Percentiles rank a stretch among this genome's conserved stretches.
Evolutionary conservation across 2,329 filamentous ascomycete species (phyloP).

Genomic region (Allantophomopsis lycopodina): DNA sequence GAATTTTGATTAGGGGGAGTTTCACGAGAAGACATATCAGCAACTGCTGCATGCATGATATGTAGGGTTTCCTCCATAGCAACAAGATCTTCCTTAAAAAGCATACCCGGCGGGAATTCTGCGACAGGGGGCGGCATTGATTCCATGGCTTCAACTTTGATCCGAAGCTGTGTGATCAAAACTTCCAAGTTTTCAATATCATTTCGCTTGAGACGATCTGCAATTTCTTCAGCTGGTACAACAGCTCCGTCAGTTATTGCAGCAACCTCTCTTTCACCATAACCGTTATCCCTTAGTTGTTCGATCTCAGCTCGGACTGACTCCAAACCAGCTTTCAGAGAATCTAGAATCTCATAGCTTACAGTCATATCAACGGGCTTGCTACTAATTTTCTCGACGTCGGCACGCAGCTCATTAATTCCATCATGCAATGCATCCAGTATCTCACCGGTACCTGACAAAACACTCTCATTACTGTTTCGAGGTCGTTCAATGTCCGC

Average conservation of each 20-base stretch:
- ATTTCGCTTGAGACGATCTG: conserved; percentile 36
- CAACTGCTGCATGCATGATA: conserved; percentile 44
- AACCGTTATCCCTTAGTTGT: conserved; percentile 46
- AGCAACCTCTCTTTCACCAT: conserved; percentile 34
- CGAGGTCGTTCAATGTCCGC: conserved; percentile 48
- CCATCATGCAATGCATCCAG: conserved; percentile 84
- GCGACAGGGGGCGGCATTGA: conserved; percentile 30
- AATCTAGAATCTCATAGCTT: conserved; percentile 81
- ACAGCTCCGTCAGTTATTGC: conserved; percentile 34
- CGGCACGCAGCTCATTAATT: conserved; percentile 59
- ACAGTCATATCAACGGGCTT: conserved; percentile 73
- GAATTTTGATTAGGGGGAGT: conserved; percentile 24
- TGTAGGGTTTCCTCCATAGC: conserved; percentile 39
- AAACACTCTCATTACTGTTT: conserved; percentile 14
- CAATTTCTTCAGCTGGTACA: conserved; percentile 29
- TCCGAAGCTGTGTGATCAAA: conserved; percentile 67
- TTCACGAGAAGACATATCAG: conserved; percentile 30
- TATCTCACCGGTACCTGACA: conserved; percentile 65
- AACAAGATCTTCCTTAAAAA: conserved; percentile 38
- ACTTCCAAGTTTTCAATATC: conserved; percentile 80
- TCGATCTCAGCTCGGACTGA: conserved; percentile 68
- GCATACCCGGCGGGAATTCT: conserved; percentile 22
- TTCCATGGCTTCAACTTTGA: conserved; percentile 73
- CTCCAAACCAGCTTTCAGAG: conserved; percentile 69
- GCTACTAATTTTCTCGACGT: conserved; percentile 65